Base-by-base conservation (phyloP, 2,329 filamentous ascomycete species). In the Scorias spongiosa region DNA sequence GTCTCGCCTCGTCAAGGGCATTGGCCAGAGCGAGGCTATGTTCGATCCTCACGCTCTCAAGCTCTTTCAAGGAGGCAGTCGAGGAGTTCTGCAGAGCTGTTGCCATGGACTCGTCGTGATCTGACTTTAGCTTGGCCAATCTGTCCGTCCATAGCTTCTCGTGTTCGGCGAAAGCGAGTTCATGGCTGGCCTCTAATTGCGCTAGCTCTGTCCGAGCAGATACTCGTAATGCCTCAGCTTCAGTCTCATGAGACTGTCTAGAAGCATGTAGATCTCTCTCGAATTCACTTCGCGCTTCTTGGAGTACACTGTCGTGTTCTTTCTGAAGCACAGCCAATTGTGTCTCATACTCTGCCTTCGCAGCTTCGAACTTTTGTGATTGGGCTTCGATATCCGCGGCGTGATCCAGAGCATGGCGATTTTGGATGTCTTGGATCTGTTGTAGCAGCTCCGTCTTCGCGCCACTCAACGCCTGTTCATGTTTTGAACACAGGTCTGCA, bases 121-220 rank as follows among this genome's bases (percentile, higher is more conserved):
- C 42, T 1, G 39, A 36, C 32, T 50, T 44, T 11, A 49, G 29
- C 2, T 44, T 40, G 8, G 44, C 34, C 45, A 57, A 41, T 40
- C 49, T 52, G 6, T 34, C 20, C 2, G 44, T 43, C 55, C 55
- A 57, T 5, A 46, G 26, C 10, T 29, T 36, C 11, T 57, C 53
- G 29, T 46, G 47, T 11, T 52, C 49, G 2, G 44, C 42, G 10
- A 57, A 38, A 9, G 48, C 43, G 36, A 41, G 15, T 30, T 48
- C 47, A 30, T 55, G 49, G 20, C 36, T 44, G 9, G 41, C 39
- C 38, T 47, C 47, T 5, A 48, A 48, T 12, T 45, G 41, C 9
- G 44, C 46, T 5, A 53, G 39, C 28, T 47, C 42, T 9, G 42
- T 30, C 18, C 32, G 6, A 7, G 42, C 11, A 20, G 39, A 29